Evolutionary conservation across 2,329 filamentous ascomycete species (phyloP).

Genomic region (Monilinia laxa): DNA sequence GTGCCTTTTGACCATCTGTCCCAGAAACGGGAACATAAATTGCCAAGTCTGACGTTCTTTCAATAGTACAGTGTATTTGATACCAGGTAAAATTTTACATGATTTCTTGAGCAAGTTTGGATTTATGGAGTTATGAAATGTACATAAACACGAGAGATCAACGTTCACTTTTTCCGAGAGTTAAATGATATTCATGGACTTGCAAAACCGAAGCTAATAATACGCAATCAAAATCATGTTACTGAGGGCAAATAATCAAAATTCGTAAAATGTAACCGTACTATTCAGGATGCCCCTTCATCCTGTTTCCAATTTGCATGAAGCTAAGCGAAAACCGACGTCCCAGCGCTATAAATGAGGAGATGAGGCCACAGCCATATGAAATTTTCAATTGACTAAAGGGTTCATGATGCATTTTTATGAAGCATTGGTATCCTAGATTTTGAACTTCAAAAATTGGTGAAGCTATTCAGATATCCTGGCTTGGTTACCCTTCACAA

Average conservation of each 20-base stretch:
- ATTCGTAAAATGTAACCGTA: neutral
- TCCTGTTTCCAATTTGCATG: slow-evolving; percentile 3
- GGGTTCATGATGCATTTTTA: neutral
- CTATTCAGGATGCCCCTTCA: slow-evolving; percentile 11
- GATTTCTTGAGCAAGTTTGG: neutral
- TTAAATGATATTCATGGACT: slow-evolving; percentile 15
- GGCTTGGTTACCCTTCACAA: neutral
- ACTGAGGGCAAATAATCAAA: neutral
- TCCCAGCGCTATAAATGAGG: neutral
- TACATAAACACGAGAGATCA: slow-evolving; percentile 2
- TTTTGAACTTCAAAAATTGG: neutral
- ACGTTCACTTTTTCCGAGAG: neutral
- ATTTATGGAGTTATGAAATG: neutral
- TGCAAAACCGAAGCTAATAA: neutral
- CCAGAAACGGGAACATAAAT: neutral
- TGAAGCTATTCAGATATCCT: neutral
- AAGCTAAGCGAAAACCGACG: slow-evolving; percentile 12
- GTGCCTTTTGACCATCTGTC: no score
- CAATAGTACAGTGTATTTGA: slow-evolving; percentile 12
- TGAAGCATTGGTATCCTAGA: neutral
- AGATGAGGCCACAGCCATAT: slow-evolving; percentile 2
- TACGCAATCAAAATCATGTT: neutral
- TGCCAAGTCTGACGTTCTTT: slow-evolving; percentile 8
- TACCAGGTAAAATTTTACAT: neutral
- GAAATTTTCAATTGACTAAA: neutral